Evolutionary conservation across 2,329 filamentous ascomycete genomes (phyloP), one percentile per base, ranked within the genome.

Genomic region (Alternaria gansuensis): DNA sequence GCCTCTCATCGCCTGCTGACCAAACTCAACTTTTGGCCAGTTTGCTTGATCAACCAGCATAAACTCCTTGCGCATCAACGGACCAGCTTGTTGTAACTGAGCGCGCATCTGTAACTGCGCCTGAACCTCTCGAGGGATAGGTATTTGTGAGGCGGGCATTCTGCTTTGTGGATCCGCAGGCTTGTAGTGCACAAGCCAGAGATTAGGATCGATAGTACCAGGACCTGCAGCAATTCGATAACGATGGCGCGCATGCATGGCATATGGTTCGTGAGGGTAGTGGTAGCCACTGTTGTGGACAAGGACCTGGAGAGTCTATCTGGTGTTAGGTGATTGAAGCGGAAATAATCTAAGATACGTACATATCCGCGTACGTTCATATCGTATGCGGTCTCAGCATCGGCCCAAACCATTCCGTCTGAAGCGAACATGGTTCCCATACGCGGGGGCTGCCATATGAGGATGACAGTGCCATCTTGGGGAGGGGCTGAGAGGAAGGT

Each of bases 171-270:
- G 87, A 37, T 95, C 90, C 7, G 91, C 85, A 57, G 89, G 88
- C 34, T 90, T 88, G 77, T 97, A 98, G 79, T 97, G 93, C 29
- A 97, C 87, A 53, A 99, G 88, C 90, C 93, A 98, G 14, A 98
- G 83, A 59, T 88, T 90, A 26, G 91, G 87, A 75, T 98, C 93
- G 61, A 87, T 86, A 13, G 90, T 87, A 41, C 87, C 84, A 67
- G 88, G 90, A 29, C 88, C 87, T 52, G 88, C 88, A 1, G 88
- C 87, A 39, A 99, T 86, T 64, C 94, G 92, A 80, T 96, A 98
- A 64, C 94, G 90, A 69, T 90, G 88, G 69, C 94, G 89, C 51
- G 90, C 87, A 76, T 96, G 93, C 28, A 87, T 85, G 41, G 93
- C 88, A 46, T 90, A 79, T 39, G 86, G 85, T 74, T 97, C 94